A percentile compares a stretch with the other conserved stretches of the same genome.
These are phyloP conservation scores for Nicotiana obtusifolia DNA, from an alignment of 257 asterid genomes.

Conservation along the genomic window DNA sequence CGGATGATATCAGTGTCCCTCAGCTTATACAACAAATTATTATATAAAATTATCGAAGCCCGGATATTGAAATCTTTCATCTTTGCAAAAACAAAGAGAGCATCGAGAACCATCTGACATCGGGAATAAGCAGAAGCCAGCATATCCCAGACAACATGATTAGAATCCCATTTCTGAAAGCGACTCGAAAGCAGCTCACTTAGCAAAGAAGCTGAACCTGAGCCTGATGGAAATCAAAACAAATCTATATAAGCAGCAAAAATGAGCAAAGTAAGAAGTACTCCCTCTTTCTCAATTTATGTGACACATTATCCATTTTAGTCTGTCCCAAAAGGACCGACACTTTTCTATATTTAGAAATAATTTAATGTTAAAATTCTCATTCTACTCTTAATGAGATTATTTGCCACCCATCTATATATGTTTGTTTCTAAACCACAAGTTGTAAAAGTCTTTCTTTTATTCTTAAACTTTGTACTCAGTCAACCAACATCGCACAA, in stretches of 20 bases:
- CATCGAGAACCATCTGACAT: slow-evolving; percentile 56
- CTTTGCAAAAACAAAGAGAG: slow-evolving; percentile 50
- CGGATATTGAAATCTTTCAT: slow-evolving; percentile 56
- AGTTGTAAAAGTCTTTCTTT: neutral
- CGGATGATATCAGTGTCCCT: slow-evolving; percentile 46
- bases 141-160: slow-evolving; percentile 60
- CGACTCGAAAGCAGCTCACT: slow-evolving; percentile 52
- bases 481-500: no score
- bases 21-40: slow-evolving; percentile 55
- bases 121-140: slow-evolving; percentile 58
- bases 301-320: neutral
- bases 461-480: no score
- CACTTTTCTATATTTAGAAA: neutral
- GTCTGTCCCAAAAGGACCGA: neutral
- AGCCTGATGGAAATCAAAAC: slow-evolving; percentile 58
- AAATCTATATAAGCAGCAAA: slow-evolving; percentile 40
- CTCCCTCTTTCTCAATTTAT: slow-evolving; percentile 5
- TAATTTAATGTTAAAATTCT: neutral
- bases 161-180: slow-evolving; percentile 44
- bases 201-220: slow-evolving; percentile 62
- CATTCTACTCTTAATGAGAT: neutral
- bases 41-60: slow-evolving; percentile 55
- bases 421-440: neutral
- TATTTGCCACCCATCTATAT: neutral
- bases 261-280: slow-evolving; percentile 23